Evolutionary conservation across 1,139 yeast species (phyloP).

Genomic region (Magnusiomyces suaveolens): DNA sequence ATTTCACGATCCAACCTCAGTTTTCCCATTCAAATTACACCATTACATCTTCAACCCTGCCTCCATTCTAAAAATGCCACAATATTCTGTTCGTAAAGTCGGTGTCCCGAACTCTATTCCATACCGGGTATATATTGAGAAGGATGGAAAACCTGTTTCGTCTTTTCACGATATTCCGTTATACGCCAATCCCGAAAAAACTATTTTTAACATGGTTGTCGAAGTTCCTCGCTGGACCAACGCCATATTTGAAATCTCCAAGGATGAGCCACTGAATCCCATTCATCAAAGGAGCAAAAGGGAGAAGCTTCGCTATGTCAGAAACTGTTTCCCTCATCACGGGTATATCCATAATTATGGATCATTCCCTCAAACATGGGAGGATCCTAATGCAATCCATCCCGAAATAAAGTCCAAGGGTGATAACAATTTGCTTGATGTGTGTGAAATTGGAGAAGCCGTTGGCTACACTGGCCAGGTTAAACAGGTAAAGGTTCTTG

Average conservation of each 20-base stretch:
- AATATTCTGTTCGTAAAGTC: slow-evolving; percentile 48
- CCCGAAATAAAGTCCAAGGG: slow-evolving; percentile 60
- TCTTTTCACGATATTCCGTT: slow-evolving; percentile 80
- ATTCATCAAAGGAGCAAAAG: slow-evolving; percentile 80
- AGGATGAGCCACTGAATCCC: slow-evolving; percentile 50
- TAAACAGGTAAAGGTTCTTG: slow-evolving; percentile 73
- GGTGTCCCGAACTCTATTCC: slow-evolving; percentile 91
- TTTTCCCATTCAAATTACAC: background rate
- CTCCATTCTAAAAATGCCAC: slow-evolving; percentile 19
- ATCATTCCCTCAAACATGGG: slow-evolving; percentile 95
- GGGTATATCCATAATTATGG: slow-evolving; percentile 92
- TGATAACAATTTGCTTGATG: slow-evolving; percentile 87
- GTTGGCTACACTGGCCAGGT: slow-evolving; percentile 67
- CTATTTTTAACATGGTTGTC: slow-evolving; percentile 73
- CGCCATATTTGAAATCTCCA: slow-evolving; percentile 51
- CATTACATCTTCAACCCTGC: background rate
- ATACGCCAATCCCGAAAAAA: slow-evolving; percentile 51
- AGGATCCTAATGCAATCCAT: slow-evolving; percentile 59
- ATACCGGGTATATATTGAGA: slow-evolving; percentile 69
- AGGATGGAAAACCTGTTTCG: slow-evolving; percentile 59
- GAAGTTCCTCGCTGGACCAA: slow-evolving; percentile 90
- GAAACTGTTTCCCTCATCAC: slow-evolving; percentile 82
- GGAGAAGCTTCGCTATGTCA: slow-evolving; percentile 72
- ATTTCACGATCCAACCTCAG: no score
- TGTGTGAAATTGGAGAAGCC: slow-evolving; percentile 75